Percentiles rank a stretch among this genome's conserved stretches.
phyloP scores from a whole-genome alignment of 75 land plant genomes.

The Gnetum montanum region DNA sequence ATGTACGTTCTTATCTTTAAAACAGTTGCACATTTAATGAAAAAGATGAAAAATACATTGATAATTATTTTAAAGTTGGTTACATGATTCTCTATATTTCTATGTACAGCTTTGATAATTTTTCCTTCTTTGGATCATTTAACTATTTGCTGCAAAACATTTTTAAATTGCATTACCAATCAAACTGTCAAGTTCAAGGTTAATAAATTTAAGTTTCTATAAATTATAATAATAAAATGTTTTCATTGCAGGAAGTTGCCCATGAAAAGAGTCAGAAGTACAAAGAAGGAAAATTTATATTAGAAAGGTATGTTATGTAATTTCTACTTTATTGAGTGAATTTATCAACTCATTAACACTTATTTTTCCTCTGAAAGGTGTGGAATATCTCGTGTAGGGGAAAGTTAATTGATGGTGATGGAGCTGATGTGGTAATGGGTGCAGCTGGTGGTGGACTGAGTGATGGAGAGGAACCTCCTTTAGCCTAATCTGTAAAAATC shows the following conservation, averaged over 20 bases:
- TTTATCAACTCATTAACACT: neutral
- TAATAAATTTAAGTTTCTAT: neutral
- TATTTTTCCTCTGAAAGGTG: neutral
- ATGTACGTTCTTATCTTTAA: conserved; percentile 9
- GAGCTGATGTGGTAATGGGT: conserved; percentile 6
- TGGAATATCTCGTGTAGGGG: neutral
- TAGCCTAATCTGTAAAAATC: neutral
- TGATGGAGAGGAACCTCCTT: neutral
- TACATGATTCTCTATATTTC: neutral
- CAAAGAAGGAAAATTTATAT: conserved; percentile 53
- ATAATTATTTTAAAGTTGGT: no score
- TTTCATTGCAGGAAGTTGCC: conserved; percentile 36
- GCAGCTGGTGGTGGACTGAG: neutral
- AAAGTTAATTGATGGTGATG: conserved; percentile 2
- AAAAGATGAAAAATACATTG: no score
- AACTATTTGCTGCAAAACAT: neutral
- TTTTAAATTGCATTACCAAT: neutral
- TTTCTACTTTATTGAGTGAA: neutral
- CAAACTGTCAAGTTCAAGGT: no score
- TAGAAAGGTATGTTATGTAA: conserved; percentile 26
- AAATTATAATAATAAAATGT: neutral
- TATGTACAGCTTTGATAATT: neutral
- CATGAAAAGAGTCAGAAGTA: conserved; percentile 45
- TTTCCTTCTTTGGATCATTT: no score
- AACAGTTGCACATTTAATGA: neutral